Base-by-base conservation (phyloP, 2,329 filamentous ascomycete species). In the Clathrospora elynae region DNA sequence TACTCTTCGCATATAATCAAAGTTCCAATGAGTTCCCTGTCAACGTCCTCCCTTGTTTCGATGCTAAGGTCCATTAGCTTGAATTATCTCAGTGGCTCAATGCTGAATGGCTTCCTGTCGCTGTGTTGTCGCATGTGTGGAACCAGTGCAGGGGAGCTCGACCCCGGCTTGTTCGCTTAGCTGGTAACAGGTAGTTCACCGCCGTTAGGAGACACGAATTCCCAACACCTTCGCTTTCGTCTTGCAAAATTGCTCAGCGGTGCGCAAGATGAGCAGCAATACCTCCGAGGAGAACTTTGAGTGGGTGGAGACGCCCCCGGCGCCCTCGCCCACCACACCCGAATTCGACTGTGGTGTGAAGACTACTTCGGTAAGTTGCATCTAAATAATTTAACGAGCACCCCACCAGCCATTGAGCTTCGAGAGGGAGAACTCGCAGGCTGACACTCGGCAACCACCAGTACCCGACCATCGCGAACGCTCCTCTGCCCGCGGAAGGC, bases 391-490 rank as follows among this genome's bases (percentile, higher is more conserved):
- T 35, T 22, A 29, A 49, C 43, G 41, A 57, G 28, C 10, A 31
- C 58, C 55, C 50, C 45, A 42, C 57, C 51, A 59, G 60, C 66
- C 62, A 69, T 68, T 68, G 66, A 58, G 53, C 45, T 24, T 35
- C 45, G 36, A 44, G 22, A 26, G 17, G 29, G 42, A 42, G 39
- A 47, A 44, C 53, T 52, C 51, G 45, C 18, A 50, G 43, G 48
- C 56, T 68, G 53, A 68, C 48, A 48, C 36, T 44, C 35, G 24
- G 53, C 51, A 11, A 42, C 35, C 22, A 47, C 55, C 66, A 95
- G 91, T 92, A 84, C 64, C 86, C 89, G 20, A 76, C 90, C 49
- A 97, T 97, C 75, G 88, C 95, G 70, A 97, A 97, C 83, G 88
- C 85, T 34, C 90, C 93, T 55, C 83, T 97, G 29, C 93, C 93